These are phyloP conservation scores for Chaetomiaceae sp. DNA, from an alignment of 2,329 filamentous ascomycete species.

Conservation along the genomic window DNA sequence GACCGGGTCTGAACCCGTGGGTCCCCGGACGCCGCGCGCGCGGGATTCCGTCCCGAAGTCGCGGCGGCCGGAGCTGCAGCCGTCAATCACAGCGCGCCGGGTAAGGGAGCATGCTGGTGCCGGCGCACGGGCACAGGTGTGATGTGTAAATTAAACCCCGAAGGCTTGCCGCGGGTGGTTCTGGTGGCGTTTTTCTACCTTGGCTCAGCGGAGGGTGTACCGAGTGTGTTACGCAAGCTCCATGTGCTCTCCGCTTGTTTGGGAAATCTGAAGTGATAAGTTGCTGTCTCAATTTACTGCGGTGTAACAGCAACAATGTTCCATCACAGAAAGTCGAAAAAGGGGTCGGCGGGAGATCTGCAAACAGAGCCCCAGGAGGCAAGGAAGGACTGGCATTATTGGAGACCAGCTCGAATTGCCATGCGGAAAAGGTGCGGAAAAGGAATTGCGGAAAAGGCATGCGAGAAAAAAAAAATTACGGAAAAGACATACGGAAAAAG, in stretches of 20 bases:
- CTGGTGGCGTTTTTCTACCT: neutral
- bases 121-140: conserved; percentile 14
- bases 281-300: neutral
- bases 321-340: too few relatives aligned
- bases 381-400: too few relatives aligned
- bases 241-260: neutral
- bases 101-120: conserved; percentile 14
- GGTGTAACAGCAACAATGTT: conserved; percentile 2
- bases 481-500: too few relatives aligned
- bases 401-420: too few relatives aligned
- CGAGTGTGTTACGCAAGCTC: conserved; percentile 12
- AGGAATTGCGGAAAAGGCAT: too few relatives aligned
- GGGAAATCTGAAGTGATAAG: conserved; percentile 1
- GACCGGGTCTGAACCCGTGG: conserved; percentile 17
- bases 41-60: conserved; percentile 25
- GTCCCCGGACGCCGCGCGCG: neutral
- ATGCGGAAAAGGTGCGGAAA: too few relatives aligned
- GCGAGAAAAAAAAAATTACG: too few relatives aligned
- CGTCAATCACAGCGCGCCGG: conserved; percentile 18
- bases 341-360: too few relatives aligned
- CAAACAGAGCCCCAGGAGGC: too few relatives aligned
- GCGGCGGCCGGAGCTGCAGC: conserved; percentile 20
- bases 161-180: neutral
- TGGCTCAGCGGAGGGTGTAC: too few relatives aligned
- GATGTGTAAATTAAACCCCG: conserved; percentile 6